These are phyloP conservation scores for Apiospora marii DNA, from an alignment of 2,329 filamentous ascomycete species.

Conservation along the genomic window DNA sequence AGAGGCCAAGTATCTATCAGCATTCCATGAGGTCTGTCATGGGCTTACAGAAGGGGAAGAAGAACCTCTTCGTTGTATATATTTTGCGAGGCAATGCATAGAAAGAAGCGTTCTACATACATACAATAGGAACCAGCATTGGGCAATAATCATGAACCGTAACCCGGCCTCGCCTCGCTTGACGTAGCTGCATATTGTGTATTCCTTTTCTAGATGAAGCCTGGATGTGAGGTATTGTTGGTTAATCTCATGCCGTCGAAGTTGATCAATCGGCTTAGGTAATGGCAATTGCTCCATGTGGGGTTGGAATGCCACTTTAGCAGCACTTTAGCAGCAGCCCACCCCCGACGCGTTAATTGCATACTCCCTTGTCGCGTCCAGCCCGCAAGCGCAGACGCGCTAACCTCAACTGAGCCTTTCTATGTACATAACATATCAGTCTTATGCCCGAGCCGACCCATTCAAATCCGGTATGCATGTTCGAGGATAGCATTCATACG, in stretches of 20 bases:
- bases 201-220: not conserved
- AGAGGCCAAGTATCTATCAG: not conserved
- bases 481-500: not conserved
- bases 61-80: constrained; percentile 3
- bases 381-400: not conserved
- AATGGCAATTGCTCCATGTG: not conserved
- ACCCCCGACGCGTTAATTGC: constrained; percentile 7
- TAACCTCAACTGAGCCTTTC: constrained; percentile 15
- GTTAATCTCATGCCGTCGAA: not conserved
- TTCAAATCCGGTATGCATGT: constrained; percentile 3
- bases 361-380: not conserved
- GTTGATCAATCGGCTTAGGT: not conserved
- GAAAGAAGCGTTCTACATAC: constrained; percentile 3
- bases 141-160: not conserved
- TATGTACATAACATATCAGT: not conserved
- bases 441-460: constrained; percentile 1
- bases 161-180: not conserved
- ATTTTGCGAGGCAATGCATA: constrained; percentile 6
- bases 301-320: not conserved
- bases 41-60: not conserved
- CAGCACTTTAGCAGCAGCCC: constrained; percentile 1
- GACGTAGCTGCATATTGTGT: not conserved
- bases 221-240: not conserved
- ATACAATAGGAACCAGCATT: not conserved
- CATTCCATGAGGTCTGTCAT: not conserved